A percentile compares a stretch with the other conserved stretches of the same genome.
phyloP scores from a whole-genome alignment of 2,329 filamentous ascomycete genomes.

The Curvularia sp. region DNA sequence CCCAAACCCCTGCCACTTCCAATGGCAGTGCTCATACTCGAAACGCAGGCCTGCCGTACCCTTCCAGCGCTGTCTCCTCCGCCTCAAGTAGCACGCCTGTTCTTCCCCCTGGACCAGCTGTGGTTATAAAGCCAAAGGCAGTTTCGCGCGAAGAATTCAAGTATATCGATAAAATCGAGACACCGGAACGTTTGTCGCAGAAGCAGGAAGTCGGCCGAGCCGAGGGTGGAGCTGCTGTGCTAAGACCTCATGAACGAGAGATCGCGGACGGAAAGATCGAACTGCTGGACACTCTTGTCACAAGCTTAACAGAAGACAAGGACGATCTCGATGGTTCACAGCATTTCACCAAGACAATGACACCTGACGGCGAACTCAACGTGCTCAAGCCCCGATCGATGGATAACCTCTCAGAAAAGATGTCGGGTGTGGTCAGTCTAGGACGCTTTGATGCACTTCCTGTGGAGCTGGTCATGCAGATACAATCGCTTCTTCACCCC shows the following conservation, averaged over 20 bases:
- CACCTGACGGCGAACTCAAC: constrained; percentile 66
- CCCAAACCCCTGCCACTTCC: constrained; percentile 19
- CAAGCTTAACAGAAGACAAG: constrained; percentile 79
- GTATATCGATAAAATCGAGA: constrained; percentile 48
- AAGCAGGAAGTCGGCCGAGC: constrained; percentile 64
- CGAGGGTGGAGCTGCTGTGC: constrained; percentile 64
- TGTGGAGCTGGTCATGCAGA: constrained; percentile 73
- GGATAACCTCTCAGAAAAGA: constrained; percentile 72
- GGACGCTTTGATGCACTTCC: constrained; percentile 75
- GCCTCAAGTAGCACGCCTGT: constrained; percentile 25
- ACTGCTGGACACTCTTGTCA: constrained; percentile 72
- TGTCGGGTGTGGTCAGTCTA: constrained; percentile 75
- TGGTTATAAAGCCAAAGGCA: constrained; percentile 57
- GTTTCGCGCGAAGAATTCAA: constrained; percentile 53
- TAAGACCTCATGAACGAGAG: constrained; percentile 79
- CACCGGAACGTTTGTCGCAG: constrained; percentile 45
- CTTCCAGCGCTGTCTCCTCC: constrained; percentile 25
- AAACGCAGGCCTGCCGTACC: constrained; percentile 24
- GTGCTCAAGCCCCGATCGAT: constrained; percentile 73
- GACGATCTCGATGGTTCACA: constrained; percentile 69
- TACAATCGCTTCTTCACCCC: constrained; percentile 81
- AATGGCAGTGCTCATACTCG: constrained; percentile 25
- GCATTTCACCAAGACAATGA: constrained; percentile 62
- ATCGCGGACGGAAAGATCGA: constrained; percentile 77
- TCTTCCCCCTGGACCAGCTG: constrained; percentile 50